phyloP scores from a whole-genome alignment of 208 protist species.

The Trypanosoma conorhini region DNA sequence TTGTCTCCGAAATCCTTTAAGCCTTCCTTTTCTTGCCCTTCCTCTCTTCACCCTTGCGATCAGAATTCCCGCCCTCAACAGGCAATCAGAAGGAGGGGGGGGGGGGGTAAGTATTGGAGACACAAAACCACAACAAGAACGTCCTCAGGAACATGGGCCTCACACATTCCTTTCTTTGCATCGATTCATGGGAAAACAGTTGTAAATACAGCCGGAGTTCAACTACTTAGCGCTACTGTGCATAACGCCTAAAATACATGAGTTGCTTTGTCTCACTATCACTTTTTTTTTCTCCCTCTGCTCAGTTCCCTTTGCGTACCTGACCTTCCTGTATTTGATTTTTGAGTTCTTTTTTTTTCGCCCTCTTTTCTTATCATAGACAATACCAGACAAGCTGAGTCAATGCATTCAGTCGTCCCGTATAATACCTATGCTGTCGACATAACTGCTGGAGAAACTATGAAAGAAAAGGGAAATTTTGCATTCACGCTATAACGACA shows the following conservation, averaged over 20 bases:
- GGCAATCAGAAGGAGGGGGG: not conserved
- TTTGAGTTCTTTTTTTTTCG: not conserved
- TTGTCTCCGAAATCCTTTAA: not conserved
- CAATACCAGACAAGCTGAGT: not conserved
- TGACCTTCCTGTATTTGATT: not conserved
- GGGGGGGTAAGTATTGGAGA: not conserved
- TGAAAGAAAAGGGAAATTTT: not conserved
- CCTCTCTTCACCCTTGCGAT: not conserved
- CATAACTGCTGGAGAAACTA: slow-evolving; percentile 3
- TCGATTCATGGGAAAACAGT: slow-evolving; percentile 4
- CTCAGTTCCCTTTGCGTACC: not conserved
- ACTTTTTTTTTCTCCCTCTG: slow-evolving; percentile 3
- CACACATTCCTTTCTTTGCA: not conserved
- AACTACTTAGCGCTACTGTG: not conserved
- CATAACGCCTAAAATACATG: slow-evolving; percentile 2
- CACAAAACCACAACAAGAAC: not conserved
- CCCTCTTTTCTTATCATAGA: slow-evolving; percentile 1
- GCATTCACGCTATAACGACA: not conserved
- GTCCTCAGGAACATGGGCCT: not conserved
- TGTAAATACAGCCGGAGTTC: not conserved
- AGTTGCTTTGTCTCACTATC: not conserved
- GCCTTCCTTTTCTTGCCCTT: slow-evolving; percentile 1
- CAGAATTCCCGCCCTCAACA: not conserved
- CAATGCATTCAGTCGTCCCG: not conserved
- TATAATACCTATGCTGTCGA: slow-evolving; percentile 16